Evolutionary conservation across 805 yeast species (phyloP).

Genomic region (Candida suzukii): DNA sequence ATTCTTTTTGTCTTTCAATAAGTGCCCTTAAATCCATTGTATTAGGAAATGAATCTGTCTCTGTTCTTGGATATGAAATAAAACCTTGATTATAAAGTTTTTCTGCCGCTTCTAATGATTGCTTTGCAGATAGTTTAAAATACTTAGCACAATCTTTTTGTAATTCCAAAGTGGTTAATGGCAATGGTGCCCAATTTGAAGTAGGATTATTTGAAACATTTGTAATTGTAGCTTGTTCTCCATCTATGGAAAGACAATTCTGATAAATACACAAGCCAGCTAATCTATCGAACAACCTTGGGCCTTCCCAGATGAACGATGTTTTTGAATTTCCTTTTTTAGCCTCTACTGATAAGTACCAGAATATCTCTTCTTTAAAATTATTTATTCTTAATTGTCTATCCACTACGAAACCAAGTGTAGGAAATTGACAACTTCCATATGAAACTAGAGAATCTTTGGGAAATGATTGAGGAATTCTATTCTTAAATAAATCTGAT

Average conservation of each 20-base stretch:
- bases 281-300: conserved; percentile 65
- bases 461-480: conserved; percentile 17
- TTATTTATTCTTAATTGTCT: conserved; percentile 67
- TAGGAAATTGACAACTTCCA: conserved; percentile 95
- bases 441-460: conserved; percentile 49
- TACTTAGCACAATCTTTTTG: conserved; percentile 78
- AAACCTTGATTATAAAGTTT: conserved; percentile 78
- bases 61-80: conserved; percentile 95
- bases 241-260: conserved; percentile 42
- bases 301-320: conserved; percentile 64
- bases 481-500: conserved; percentile 41
- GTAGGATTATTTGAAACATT: conserved; percentile 56
- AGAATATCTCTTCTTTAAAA: conserved; percentile 73
- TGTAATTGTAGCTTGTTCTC: conserved; percentile 43
- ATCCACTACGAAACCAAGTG: conserved; percentile 93
- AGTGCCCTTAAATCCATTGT: conserved; percentile 63
- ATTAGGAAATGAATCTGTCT: conserved; percentile 80
- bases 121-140: conserved; percentile 75
- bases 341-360: conserved; percentile 58
- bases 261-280: conserved; percentile 61
- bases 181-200: conserved; percentile 74
- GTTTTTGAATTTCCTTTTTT: conserved; percentile 34
- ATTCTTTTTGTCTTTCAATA: conserved; percentile 52
- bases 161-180: conserved; percentile 88
- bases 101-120: conserved; percentile 74